phyloP scores from a whole-genome alignment of 2,329 filamentous ascomycete genomes.

The Aspergillus transmontanensis region DNA sequence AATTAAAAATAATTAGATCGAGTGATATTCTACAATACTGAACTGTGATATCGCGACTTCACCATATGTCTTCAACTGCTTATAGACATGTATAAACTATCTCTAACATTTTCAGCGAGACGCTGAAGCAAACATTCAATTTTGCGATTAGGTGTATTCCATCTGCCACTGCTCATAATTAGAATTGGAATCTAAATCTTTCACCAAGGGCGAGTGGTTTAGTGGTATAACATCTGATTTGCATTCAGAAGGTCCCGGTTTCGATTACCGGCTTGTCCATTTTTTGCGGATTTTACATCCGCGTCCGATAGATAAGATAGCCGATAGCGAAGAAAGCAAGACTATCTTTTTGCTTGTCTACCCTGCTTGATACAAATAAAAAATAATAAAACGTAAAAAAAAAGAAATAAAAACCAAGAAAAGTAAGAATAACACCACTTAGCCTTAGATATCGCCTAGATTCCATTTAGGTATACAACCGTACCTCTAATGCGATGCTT shows the following conservation, averaged over 20 bases:
- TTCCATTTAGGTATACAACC: no score
- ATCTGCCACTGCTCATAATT: fast-evolving
- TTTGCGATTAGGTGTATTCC: no score
- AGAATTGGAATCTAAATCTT: not conserved
- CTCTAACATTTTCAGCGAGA: no score
- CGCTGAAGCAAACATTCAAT: no score
- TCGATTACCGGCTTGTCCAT: conserved; percentile 16
- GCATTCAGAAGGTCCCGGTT: conserved; percentile 17
- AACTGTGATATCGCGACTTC: not conserved
- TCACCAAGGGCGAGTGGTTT: conserved; percentile 10
- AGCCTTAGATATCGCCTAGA: no score
- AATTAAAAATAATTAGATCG: not conserved
- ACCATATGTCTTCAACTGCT: not conserved
- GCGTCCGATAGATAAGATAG: not conserved
- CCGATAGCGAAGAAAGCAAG: no score
- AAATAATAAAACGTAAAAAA: no score
- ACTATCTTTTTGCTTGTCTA: no score
- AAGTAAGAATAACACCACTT: no score
- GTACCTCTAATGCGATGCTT: no score
- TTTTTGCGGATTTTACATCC: not conserved
- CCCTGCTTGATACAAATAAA: no score
- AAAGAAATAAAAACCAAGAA: no score
- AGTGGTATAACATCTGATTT: conserved; percentile 15
- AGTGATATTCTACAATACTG: not conserved
- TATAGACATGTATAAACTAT: not conserved